Evolutionary conservation across 2,329 filamentous ascomycete species (phyloP).

Genomic region (Chaetomiaceae sp.): DNA sequence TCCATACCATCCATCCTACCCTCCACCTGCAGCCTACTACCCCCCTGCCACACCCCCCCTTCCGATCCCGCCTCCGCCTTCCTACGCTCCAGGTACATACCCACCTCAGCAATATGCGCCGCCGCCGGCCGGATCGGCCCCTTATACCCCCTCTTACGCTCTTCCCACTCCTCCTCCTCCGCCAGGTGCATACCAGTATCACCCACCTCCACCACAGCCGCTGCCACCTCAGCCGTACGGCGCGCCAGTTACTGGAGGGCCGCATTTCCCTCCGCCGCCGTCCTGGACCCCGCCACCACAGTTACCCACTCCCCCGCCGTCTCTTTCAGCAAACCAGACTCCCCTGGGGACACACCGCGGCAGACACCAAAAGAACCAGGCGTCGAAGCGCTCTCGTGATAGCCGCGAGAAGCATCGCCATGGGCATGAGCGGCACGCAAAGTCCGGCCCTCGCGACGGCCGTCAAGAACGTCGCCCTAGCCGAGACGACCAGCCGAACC

Average conservation of each 20-base stretch:
- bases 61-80: conserved; percentile 8
- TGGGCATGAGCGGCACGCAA: conserved; percentile 13
- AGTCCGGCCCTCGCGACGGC: conserved; percentile 9
- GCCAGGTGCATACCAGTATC: conserved; percentile 18
- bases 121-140: conserved; percentile 12
- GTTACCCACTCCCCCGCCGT: conserved; percentile 6
- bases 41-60: conserved; percentile 16
- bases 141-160: conserved; percentile 8
- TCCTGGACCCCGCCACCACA: conserved; percentile 15
- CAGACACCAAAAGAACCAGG: conserved; percentile 17
- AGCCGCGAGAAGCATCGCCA: conserved; percentile 14
- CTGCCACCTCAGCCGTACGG: conserved; percentile 14
- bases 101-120: conserved; percentile 17
- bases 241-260: conserved; percentile 12
- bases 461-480: conserved; percentile 12
- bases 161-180: conserved; percentile 18
- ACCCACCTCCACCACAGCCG: conserved; percentile 13
- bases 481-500: conserved; percentile 6
- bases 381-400: conserved; percentile 10
- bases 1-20: conserved; percentile 20
- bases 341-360: conserved; percentile 12
- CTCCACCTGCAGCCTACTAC: conserved; percentile 21
- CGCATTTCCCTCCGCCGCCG: conserved; percentile 20
- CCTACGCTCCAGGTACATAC: conserved; percentile 18
- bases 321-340: conserved; percentile 11